Conservation (phyloP, 805 yeast species). For the Candida adriatica region DNA sequence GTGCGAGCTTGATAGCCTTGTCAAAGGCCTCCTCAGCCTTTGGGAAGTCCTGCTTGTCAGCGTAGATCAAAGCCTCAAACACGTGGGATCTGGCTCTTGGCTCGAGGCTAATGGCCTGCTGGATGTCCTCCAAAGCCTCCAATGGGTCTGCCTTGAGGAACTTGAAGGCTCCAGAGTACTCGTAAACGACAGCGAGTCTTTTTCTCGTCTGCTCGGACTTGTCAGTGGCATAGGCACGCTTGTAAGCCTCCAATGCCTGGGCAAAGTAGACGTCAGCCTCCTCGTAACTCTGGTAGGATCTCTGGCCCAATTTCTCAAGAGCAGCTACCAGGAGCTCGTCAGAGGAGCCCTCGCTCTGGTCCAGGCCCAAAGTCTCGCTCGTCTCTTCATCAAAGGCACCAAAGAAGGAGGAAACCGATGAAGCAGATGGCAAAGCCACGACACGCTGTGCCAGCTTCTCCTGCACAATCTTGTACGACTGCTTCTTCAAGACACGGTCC, state of each 20-base stretch:
- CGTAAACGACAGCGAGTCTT: conserved; percentile 65
- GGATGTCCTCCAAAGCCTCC: conserved; percentile 56
- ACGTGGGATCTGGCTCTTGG: conserved; percentile 83
- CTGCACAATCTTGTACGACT: conserved; percentile 66
- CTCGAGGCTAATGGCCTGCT: conserved; percentile 53
- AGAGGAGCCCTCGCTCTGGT: conserved; percentile 40
- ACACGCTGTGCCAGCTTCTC: conserved; percentile 37
- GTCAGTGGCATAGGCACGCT: conserved; percentile 20
- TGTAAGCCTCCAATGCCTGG: conserved; percentile 50
- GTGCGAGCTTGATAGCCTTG: conserved; percentile 60
- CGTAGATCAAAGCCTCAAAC: conserved; percentile 72
- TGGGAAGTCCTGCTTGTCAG: conserved; percentile 71
- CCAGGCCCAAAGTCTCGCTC: conserved; percentile 36
- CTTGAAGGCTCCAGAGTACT: conserved; percentile 75
- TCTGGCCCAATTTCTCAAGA: conserved; percentile 44
- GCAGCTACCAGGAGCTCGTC: conserved; percentile 63
- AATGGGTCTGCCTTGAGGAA: conserved; percentile 73
- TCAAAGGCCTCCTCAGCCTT: conserved; percentile 67
- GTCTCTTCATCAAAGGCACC: conserved; percentile 69
- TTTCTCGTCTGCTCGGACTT: conserved; percentile 24
- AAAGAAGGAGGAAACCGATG: conserved; percentile 80
- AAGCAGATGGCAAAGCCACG: conserved; percentile 64
- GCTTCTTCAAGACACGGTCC: conserved; percentile 80
- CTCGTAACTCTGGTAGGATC: conserved; percentile 32
- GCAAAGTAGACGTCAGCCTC: conserved; percentile 35